Evolutionary conservation across 75 land plant genomes (phyloP), one percentile per base, ranked within the genome.

Genomic region (Adiantum capillusveneris): DNA sequence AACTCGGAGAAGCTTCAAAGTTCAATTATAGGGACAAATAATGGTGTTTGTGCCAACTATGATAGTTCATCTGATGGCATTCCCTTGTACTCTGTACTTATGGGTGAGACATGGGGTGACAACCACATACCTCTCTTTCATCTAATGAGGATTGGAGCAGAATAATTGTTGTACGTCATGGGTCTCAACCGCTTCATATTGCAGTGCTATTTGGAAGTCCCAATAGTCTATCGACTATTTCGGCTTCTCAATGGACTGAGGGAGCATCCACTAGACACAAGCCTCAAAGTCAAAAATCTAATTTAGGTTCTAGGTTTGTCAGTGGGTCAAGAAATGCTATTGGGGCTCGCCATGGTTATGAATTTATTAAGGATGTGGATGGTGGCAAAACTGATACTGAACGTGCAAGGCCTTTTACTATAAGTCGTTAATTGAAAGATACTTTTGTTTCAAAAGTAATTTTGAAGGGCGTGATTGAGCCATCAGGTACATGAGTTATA

Each of bases 21-120:
- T 63, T 87, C 97, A 58, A 92, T 78, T 43, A 70, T 86, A 27
- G 79, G 76, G 21, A 72, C 77, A 52, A 69, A 84, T 44, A 78
- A 79, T 41, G 80, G 82, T 67, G 58, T 75, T 16, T 80, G 78
- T 73, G 74, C 79, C 29, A 62, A 75, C 55, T 62, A 70, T 70
- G 92, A 87, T 71, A 80, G 75, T 42, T 67, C 92, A 61, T 77
- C 85, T 17, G 99, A 87, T 65, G 85, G 90, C 30, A 79, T 95
- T 44, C 99, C 97, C 26, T 44, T 90, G 17, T 95, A 95, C 70
- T 84, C 84, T 29, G 77, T 81, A 29, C 77, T 80, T 24, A 53
- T 77, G 61, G 84, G 72, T 64, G 89, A 79, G 46, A 74, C 39
- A 44, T 56, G 61, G 31, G 22, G 36, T 45, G 78, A 74, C 24